These are phyloP conservation scores for Sinapis alba DNA, from an alignment of 441 rosid species.

Conservation along the genomic window DNA sequence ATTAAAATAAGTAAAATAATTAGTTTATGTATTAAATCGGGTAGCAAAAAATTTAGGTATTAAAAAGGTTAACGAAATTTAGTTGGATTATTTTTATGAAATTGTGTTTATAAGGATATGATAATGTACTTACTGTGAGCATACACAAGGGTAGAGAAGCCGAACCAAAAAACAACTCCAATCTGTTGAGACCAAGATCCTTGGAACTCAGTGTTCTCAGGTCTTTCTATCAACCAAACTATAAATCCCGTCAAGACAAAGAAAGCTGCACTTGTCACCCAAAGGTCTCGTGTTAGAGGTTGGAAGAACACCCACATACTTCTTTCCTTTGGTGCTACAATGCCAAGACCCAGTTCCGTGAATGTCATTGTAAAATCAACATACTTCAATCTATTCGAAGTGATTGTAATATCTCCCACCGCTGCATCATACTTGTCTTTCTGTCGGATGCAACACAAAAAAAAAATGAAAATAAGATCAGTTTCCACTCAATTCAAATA, in stretches of 20 bases:
- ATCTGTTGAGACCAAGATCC: constrained; percentile 42
- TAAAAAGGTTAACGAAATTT: too few relatives aligned
- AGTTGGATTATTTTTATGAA: too few relatives aligned
- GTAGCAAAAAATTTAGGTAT: too few relatives aligned
- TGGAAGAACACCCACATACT: constrained; percentile 49
- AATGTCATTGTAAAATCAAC: constrained; percentile 52
- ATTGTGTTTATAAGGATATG: background rate
- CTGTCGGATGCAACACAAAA: constrained; percentile 5
- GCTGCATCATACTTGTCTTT: constrained; percentile 45
- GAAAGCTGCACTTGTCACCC: constrained; percentile 44
- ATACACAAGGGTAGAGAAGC: constrained; percentile 52
- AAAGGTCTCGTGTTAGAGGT: constrained; percentile 45
- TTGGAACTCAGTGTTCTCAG: constrained; percentile 42
- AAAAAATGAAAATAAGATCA: background rate
- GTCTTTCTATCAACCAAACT: constrained; percentile 52
- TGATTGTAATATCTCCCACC: constrained; percentile 53
- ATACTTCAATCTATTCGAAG: constrained; percentile 27
- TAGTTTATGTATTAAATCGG: too few relatives aligned
- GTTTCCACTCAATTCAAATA: background rate
- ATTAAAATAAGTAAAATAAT: too few relatives aligned
- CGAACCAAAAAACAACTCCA: constrained; percentile 44
- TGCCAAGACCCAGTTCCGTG: constrained; percentile 45
- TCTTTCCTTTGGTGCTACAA: constrained; percentile 41
- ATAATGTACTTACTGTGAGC: constrained; percentile 44
- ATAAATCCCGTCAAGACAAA: constrained; percentile 41